Conservation (phyloP, 257 asterid genomes). For the Solanum ossicruentum region DNA sequence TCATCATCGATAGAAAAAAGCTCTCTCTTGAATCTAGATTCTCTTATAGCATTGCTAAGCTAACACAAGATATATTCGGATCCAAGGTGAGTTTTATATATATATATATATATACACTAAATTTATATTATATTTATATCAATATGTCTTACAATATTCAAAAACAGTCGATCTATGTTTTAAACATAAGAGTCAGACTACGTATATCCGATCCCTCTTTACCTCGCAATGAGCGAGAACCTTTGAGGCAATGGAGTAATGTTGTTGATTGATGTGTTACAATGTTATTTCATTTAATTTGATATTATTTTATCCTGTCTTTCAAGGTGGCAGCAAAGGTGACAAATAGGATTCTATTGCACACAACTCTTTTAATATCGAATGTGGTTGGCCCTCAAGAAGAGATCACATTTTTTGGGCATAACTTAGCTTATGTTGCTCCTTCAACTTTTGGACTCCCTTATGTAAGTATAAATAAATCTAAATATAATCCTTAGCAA, state of each 20-base stretch:
- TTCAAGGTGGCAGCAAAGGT: constrained; percentile 8
- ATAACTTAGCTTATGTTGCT: constrained; percentile 23
- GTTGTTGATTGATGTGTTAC: too few relatives aligned
- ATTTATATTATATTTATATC: too few relatives aligned
- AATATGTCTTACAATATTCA: too few relatives aligned
- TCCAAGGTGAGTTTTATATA: constrained; percentile 9
- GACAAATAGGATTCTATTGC: not conserved
- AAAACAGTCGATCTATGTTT: too few relatives aligned
- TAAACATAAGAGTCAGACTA: too few relatives aligned
- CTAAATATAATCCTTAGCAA: not conserved
- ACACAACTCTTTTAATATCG: constrained; percentile 16
- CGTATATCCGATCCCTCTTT: too few relatives aligned
- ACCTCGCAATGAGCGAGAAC: too few relatives aligned
- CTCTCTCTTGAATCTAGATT: constrained; percentile 26
- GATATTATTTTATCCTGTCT: too few relatives aligned
- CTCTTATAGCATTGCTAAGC: not conserved
- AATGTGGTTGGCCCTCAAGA: constrained; percentile 34
- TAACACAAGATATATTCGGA: constrained; percentile 18
- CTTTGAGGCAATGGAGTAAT: too few relatives aligned
- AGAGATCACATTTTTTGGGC: constrained; percentile 27
- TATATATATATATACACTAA: too few relatives aligned
- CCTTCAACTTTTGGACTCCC: constrained; percentile 27
- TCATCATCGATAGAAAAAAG: constrained; percentile 34
- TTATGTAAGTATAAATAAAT: constrained; percentile 15
- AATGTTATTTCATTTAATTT: too few relatives aligned